Base-by-base conservation (phyloP, 805 yeast species). In the Saccharomycopsis lassenensis region DNA sequence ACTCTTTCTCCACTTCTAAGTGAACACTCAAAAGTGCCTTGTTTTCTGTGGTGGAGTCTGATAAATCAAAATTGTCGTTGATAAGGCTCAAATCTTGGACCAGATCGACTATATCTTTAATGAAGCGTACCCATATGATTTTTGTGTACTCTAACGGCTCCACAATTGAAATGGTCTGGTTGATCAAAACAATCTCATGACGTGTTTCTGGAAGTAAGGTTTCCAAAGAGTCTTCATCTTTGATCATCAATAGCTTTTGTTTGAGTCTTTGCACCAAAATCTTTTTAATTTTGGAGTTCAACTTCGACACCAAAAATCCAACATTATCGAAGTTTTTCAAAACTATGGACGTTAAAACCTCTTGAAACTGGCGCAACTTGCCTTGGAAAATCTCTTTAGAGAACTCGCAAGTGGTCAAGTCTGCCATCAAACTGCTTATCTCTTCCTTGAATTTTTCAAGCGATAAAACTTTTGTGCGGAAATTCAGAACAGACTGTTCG, bases 71-170 rank as follows among this genome's bases (percentile, higher is more conserved):
- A n/a, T n/a, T n/a, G n/a, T n/a, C n/a, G n/a, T n/a, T n/a, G n/a
- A n/a, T n/a, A n/a, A n/a, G n/a, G n/a, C n/a, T n/a, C n/a, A n/a
- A n/a, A n/a, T n/a, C n/a, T n/a, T n/a, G n/a, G n/a, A n/a, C 49
- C 1, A 49, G 39, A 1, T 26, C 6, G 0, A 54, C 39, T n/a
- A 42, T 33, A 0, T 43, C 41, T 27, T 62, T 62, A 7, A 59
- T 30, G 2, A 22, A 11, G 2, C 14, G 12, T 10, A 61, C 46
- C 41, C 59, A 56, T 1, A 32, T 2, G 14, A 46, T 43, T 35
- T 67, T 68, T 0, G 70, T 47, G 0, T 29, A 15, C 23, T 58
- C 63, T 0, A 73, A 43, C 0, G 63, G 49, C 0, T 80, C 79
- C 0, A 41, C 19, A 3, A 70, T 46, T 3, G 39, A 35, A 20